phyloP scores from a whole-genome alignment of 2,329 filamentous ascomycete genomes.

The Rhexocercosporidium sp. region DNA sequence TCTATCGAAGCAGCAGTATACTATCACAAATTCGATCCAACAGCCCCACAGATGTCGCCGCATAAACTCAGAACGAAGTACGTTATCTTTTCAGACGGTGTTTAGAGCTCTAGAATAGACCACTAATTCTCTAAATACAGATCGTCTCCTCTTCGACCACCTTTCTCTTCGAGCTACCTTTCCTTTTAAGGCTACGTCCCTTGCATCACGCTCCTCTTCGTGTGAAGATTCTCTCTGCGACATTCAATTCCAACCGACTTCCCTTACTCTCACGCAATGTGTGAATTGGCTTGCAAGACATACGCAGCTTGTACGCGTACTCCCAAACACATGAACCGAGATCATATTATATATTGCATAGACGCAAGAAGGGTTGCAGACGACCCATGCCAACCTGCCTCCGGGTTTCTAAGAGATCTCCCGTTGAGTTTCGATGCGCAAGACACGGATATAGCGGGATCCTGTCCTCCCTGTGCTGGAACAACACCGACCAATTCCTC shows the following conservation, averaged over 20 bases:
- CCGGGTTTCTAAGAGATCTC: constrained; percentile 35
- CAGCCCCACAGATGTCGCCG: not conserved
- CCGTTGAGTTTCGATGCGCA: constrained; percentile 34
- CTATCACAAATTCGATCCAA: not conserved
- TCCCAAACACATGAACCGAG: constrained; percentile 26
- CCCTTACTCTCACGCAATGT: constrained; percentile 28
- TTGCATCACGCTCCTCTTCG: no score
- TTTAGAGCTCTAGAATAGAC: no score
- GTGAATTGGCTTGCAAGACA: constrained; percentile 29
- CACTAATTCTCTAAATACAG: no score
- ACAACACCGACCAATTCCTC: constrained; percentile 37
- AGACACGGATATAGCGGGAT: constrained; percentile 36
- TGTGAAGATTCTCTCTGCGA: no score
- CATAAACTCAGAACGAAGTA: not conserved
- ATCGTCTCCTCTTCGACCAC: no score
- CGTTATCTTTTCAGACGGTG: no score
- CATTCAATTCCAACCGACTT: not conserved
- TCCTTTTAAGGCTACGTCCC: no score
- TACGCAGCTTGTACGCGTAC: constrained; percentile 26
- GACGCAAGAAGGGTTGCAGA: constrained; percentile 22
- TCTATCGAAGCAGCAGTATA: not conserved
- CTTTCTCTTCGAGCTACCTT: no score
- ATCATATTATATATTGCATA: constrained; percentile 23
- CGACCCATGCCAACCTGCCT: constrained; percentile 27
- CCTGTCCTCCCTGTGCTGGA: constrained; percentile 35